Conservation (phyloP, 257 asterid species). For the Asclepias syriaca region DNA sequence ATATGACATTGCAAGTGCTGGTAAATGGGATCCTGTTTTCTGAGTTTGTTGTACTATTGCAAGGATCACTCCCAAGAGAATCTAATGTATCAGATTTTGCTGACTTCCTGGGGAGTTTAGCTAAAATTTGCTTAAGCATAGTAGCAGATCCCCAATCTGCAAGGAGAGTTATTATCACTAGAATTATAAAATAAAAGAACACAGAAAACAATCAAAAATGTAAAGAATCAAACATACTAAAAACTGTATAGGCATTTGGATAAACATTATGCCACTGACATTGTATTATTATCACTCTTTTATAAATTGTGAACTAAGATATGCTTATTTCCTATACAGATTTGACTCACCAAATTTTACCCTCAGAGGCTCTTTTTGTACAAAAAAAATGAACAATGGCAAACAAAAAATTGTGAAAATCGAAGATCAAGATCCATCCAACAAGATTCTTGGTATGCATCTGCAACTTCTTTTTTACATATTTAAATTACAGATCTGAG, state of each 20-base stretch:
- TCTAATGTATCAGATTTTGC: constrained; percentile 31
- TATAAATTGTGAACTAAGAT: background rate
- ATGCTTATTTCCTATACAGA: background rate
- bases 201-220: background rate
- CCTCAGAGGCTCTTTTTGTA: background rate
- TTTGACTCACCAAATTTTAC: background rate
- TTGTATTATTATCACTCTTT: background rate
- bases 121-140: constrained; percentile 50
- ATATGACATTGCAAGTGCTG: constrained; percentile 40
- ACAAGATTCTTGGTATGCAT: background rate
- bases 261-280: background rate
- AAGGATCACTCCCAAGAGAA: constrained; percentile 31
- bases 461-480: background rate
- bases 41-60: constrained; percentile 24
- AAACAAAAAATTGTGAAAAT: constrained; percentile 1
- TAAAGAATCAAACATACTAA: background rate
- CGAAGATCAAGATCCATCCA: constrained; percentile 12
- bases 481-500: constrained; percentile 26
- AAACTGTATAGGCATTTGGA: background rate
- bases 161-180: constrained; percentile 1
- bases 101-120: constrained; percentile 44
- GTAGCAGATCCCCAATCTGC: constrained; percentile 29
- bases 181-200: constrained; percentile 5
- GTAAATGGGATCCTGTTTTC: constrained; percentile 31
- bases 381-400: background rate